phyloP scores from a whole-genome alignment of 345 rosid species.

The Camelina laxa region DNA sequence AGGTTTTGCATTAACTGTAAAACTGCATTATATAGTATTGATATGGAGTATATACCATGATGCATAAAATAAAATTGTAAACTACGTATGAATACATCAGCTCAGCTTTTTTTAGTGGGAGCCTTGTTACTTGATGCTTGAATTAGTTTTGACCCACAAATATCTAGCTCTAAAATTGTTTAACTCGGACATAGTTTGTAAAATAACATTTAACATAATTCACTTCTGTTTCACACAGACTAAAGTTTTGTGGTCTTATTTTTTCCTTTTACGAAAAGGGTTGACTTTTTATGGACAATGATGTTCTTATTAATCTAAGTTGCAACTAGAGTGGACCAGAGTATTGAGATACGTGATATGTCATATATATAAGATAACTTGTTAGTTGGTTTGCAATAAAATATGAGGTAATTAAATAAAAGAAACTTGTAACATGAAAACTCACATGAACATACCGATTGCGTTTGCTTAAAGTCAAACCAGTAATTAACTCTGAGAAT shows the following conservation, averaged over 20 bases:
- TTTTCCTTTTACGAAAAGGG: not conserved
- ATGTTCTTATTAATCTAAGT: conserved; percentile 1
- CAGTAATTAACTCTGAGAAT: no score
- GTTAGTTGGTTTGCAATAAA: no score
- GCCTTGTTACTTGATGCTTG: conserved; percentile 18
- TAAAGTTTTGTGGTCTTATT: no score
- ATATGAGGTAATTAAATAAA: no score
- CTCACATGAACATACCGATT: no score
- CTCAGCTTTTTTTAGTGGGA: conserved; percentile 22
- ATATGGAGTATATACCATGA: conserved; percentile 26
- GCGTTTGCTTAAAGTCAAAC: no score
- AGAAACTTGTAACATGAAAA: no score
- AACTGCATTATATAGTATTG: conserved; percentile 3
- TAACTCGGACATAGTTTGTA: no score
- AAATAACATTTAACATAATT: no score
- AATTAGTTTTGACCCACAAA: not conserved
- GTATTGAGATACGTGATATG: conserved; percentile 17
- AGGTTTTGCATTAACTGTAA: conserved; percentile 18
- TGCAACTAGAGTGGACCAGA: conserved; percentile 4
- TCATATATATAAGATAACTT: not conserved
- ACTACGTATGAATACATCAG: conserved; percentile 12
- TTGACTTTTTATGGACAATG: conserved; percentile 31
- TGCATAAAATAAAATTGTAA: not conserved
- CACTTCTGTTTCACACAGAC: no score
- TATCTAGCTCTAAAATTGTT: not conserved